Evolutionary conservation across 805 yeast species (phyloP), one percentile per base, ranked within the genome.

Genomic region (Metschnikowia rubicola): DNA sequence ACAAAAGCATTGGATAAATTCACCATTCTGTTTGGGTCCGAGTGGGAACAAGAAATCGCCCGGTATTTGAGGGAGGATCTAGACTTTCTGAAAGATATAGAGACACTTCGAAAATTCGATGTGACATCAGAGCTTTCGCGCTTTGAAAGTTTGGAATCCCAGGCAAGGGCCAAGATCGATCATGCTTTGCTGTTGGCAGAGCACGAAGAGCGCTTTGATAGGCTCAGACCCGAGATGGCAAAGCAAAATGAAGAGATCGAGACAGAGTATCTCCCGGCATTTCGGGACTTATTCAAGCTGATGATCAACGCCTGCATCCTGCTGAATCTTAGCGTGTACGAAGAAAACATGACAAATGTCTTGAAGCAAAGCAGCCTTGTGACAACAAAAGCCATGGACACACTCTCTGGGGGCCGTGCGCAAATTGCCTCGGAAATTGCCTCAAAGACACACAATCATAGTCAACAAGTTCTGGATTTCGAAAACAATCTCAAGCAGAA

Each of bases 21-120:
- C 9, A 15, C 13, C 12, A 35, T 13, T 6, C 21, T 10, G 21
- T 35, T 35, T n/a, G 19, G 37, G 10, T 29, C 50, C 9, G 34
- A 41, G 30, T 37, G 40, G 48, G 31, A 31, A 34, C n/a, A 30
- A n/a, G 41, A 45, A 30, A n/a, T 45, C 7, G 26, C 29, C 8
- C 30, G 26, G 4, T 41, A 34, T 13, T 26, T 40, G 10, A 10
- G 26, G 15, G 28, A 28, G 10, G 44, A 40, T 10, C 26, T 41
- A 6, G 39, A 41, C 37, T 10, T 46, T 30, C 13, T 46, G 8
- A 11, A 30, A 19, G 39, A 46, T 10, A 29, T 46, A 4, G 31
- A 34, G 30, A 34, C 29, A 19, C 8, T 46, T n/a, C 28, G 15
- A 11, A 12, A 6, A 7, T 13, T 46, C 1, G 43, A 37, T 13